Evolutionary conservation across 169 alveolate genomes (phyloP).

Genomic region (Perkinsus olseni): DNA sequence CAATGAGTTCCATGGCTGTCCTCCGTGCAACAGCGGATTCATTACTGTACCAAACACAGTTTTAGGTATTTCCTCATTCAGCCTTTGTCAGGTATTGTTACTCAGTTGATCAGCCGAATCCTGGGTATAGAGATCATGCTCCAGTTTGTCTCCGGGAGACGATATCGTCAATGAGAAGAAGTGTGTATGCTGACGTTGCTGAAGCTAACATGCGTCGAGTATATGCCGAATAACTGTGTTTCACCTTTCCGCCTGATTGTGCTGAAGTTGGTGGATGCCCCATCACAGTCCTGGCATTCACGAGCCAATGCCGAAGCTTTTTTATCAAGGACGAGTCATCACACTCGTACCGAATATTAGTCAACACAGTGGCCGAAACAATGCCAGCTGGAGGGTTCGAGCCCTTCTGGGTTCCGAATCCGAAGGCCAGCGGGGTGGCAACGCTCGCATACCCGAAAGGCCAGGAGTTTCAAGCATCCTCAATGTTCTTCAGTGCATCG

Average conservation of each 20-base stretch:
- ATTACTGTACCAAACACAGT: not conserved
- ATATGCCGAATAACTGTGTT: not conserved
- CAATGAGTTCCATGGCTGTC: not conserved
- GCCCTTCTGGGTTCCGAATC: too few species aligned
- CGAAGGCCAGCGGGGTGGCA: too few species aligned
- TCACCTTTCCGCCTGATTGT: not conserved
- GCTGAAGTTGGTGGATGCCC: too few species aligned
- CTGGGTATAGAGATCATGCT: not conserved
- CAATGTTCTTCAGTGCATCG: too few species aligned
- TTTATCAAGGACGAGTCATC: too few species aligned
- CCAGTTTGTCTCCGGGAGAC: not conserved
- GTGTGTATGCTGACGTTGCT: not conserved
- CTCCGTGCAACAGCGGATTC: not conserved
- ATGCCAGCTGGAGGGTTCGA: too few species aligned
- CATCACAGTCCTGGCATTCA: too few species aligned
- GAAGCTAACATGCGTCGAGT: not conserved
- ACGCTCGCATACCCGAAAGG: too few species aligned
- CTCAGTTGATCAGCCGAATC: not conserved
- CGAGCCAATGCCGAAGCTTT: too few species aligned
- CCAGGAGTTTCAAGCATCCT: too few species aligned
- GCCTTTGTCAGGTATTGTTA: not conserved
- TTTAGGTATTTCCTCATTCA: not conserved
- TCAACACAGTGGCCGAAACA: too few species aligned
- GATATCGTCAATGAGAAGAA: not conserved
- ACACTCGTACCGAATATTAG: too few species aligned